Evolutionary conservation across 441 rosid genomes (phyloP), one percentile per base, ranked within the genome.

Genomic region (Arabidopsis lyrata): DNA sequence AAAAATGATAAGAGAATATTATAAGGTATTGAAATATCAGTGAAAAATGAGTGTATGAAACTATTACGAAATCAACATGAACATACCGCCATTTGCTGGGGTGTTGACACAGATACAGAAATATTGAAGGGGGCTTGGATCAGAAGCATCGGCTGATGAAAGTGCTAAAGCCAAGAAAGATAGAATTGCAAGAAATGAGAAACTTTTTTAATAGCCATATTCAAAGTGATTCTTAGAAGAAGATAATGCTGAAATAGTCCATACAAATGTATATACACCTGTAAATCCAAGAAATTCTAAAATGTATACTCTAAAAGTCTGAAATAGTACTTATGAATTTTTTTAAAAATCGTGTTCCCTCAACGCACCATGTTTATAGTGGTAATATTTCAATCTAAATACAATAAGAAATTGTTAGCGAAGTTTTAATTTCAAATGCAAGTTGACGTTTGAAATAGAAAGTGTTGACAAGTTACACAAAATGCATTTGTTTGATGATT

Each of bases 391-490:
- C 5, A 39, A 39, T 39, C 44, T 39, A 39, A 4, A 39, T 12
- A 39, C 44, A 12, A 12, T 32, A 32, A 32, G 14, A 12, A 12
- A 50, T 27, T 14, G 14, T 49, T 34, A 6, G 22, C 5, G 3
- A 69, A 4, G 4, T 69, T 45, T 69, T 22, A 15, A 38, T 12
- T 49, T 24, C 14, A 39, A 24, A 24, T 36, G 52, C 14, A 49
- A 47, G 2, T 35, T 45, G 58, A 59, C 24, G 36, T 69, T 69
- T 69, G 11, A 20, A 47, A 35, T 70, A 27, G 58, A 41, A 48
- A 58, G 50, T 59, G 57, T 59, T 29, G 36, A 12, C 20, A 15
- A 38, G 7, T 38, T 38, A 24, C 41, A 38, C 18, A 29, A 15
- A 18, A 55, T 56, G 0, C 57, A n/a, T 59, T n/a, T 48, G 27